Evolutionary conservation across 1,284 basidiomycete species (phyloP).

Genomic region (Salmacisia buchloeana): DNA sequence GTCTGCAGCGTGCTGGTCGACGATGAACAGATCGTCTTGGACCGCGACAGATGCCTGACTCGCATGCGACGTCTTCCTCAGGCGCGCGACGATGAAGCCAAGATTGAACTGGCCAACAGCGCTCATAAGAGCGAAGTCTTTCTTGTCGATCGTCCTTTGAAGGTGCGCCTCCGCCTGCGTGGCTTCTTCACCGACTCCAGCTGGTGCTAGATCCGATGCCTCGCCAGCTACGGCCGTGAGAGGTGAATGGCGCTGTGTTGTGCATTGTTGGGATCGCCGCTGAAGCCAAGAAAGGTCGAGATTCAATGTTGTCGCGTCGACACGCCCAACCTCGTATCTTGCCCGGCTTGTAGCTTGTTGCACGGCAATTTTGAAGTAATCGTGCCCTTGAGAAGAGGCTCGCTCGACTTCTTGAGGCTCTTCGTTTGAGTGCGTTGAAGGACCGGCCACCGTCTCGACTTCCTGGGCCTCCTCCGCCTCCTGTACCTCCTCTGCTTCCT

Average conservation of each 20-base stretch:
- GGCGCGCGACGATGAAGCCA: constrained; percentile 84
- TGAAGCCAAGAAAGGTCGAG: neutral
- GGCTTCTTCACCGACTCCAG: constrained; percentile 60
- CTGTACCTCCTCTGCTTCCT: constrained; percentile 24
- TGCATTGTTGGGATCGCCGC: too few species aligned
- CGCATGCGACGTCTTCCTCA: too few species aligned
- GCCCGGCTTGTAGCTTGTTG: too few species aligned
- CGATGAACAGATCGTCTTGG: constrained; percentile 73
- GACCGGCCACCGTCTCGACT: neutral
- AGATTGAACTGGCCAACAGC: constrained; percentile 92
- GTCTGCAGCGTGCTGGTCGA: constrained; percentile 71
- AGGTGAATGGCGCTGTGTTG: too few species aligned
- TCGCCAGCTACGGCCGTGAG: too few species aligned
- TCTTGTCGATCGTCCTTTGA: constrained; percentile 77
- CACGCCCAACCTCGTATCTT: too few species aligned
- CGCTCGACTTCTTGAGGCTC: too few species aligned
- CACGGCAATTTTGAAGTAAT: too few species aligned
- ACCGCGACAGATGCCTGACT: too few species aligned
- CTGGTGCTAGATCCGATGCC: constrained; percentile 22
- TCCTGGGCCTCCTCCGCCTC: constrained; percentile 21
- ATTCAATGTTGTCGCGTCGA: neutral
- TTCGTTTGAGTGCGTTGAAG: too few species aligned
- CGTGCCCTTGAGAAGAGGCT: too few species aligned
- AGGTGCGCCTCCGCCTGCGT: constrained; percentile 66
- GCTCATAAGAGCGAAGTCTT: constrained; percentile 78